phyloP scores from a whole-genome alignment of 371 early-diverging fungal species.

The Nosema muscidifuracis region DNA sequence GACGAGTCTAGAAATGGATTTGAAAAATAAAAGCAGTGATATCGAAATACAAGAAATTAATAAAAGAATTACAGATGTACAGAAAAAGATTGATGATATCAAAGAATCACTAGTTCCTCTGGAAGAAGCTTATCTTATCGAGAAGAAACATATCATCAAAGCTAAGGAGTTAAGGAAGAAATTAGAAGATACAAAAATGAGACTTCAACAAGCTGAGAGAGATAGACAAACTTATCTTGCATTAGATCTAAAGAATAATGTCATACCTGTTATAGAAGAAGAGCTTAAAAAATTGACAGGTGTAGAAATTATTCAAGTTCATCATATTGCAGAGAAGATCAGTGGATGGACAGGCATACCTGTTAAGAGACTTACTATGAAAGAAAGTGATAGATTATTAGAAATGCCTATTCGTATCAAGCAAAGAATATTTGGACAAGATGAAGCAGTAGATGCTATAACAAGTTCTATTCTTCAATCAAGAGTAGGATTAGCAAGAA shows the following conservation, averaged over 20 bases:
- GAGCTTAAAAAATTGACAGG: constrained; percentile 66
- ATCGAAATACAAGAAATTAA: constrained; percentile 1
- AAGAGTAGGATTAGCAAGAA: constrained; percentile 72
- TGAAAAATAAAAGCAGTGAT: constrained; percentile 28
- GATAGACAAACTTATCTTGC: constrained; percentile 54
- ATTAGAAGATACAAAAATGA: constrained; percentile 57
- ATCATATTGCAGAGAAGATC: constrained; percentile 75
- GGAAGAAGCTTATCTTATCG: constrained; percentile 52
- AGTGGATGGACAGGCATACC: constrained; percentile 78
- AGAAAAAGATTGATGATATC: constrained; percentile 47
- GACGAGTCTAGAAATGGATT: constrained; percentile 55
- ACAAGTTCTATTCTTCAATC: constrained; percentile 71
- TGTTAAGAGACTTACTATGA: constrained; percentile 69
- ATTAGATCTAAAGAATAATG: constrained; percentile 68
- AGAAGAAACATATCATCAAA: constrained; percentile 55
- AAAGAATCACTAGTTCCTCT: constrained; percentile 46
- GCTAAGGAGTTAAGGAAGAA: constrained; percentile 53
- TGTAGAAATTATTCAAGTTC: constrained; percentile 74
- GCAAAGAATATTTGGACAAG: constrained; percentile 75
- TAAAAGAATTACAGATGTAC: constrained; percentile 44
- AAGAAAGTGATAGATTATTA: constrained; percentile 73
- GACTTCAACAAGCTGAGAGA: constrained; percentile 57
- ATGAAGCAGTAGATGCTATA: constrained; percentile 70
- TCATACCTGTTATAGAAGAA: constrained; percentile 69
- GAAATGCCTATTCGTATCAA: constrained; percentile 70